These are phyloP conservation scores for Didymosphaeria variabile DNA, from an alignment of 2,329 filamentous ascomycete genomes.

Conservation along the genomic window DNA sequence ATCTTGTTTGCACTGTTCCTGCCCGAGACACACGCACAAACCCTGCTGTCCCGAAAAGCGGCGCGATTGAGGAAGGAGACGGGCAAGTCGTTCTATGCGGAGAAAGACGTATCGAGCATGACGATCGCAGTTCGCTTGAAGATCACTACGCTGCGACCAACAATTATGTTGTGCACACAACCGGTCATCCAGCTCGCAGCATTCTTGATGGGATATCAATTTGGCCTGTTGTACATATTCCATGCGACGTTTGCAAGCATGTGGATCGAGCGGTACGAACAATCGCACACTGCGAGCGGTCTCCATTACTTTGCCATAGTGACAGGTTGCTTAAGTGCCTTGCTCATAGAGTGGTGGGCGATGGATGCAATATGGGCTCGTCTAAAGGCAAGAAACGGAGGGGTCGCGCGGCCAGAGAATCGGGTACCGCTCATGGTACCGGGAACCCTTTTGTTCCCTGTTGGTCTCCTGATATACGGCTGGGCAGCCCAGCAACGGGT, in stretches of 20 bases:
- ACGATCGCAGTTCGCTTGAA: slow-evolving; percentile 18
- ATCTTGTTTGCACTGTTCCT: slow-evolving; percentile 45
- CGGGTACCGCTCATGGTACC: slow-evolving; percentile 32
- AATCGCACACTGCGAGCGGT: slow-evolving; percentile 23
- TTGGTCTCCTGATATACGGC: slow-evolving; percentile 56
- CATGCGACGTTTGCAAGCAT: slow-evolving; percentile 32
- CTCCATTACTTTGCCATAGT: slow-evolving; percentile 60
- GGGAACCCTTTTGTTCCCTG: slow-evolving; percentile 35
- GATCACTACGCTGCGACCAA: slow-evolving; percentile 57
- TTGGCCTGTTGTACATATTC: slow-evolving; percentile 45
- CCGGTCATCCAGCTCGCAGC: slow-evolving; percentile 59
- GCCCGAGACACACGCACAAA: slow-evolving; percentile 56
- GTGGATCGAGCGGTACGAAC: slow-evolving; percentile 29
- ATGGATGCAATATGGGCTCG: slow-evolving; percentile 57
- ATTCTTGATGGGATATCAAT: slow-evolving; percentile 52
- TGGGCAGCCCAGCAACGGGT: slow-evolving; percentile 62
- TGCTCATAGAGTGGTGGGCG: slow-evolving; percentile 49
- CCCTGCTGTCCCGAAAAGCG: slow-evolving; percentile 55
- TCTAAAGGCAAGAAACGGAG: slow-evolving; percentile 22
- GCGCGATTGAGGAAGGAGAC: slow-evolving; percentile 53
- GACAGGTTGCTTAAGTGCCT: slow-evolving; percentile 62
- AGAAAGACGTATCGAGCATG: slow-evolving; percentile 12
- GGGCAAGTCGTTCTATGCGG: slow-evolving; percentile 39
- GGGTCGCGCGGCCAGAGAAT: slow-evolving; percentile 27
- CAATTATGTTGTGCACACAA: slow-evolving; percentile 62